Evolutionary conservation across 768 basidiomycete genomes (phyloP).

Genomic region (Trametes cubensis): DNA sequence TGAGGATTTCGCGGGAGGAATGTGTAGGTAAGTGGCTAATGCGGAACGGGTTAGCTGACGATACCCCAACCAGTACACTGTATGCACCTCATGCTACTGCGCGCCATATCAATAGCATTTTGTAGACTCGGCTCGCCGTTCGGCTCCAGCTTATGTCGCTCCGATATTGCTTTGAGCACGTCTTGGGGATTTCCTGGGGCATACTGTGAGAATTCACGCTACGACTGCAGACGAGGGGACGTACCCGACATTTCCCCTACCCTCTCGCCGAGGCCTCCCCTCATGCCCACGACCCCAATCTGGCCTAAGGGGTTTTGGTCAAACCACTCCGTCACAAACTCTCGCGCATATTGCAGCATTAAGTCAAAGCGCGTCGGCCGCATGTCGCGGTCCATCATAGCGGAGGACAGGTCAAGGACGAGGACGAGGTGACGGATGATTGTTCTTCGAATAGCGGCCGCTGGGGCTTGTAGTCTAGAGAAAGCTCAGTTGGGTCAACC

Average conservation of each 20-base stretch:
- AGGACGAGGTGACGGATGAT: constrained; percentile 96
- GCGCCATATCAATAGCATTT: constrained; percentile 97
- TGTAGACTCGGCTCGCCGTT: constrained; percentile 93
- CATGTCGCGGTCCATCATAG: constrained; percentile 97
- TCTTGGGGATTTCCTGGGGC: constrained; percentile 90
- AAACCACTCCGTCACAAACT: constrained; percentile 96
- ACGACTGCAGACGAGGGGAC: constrained; percentile 24
- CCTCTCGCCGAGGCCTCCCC: constrained; percentile 88
- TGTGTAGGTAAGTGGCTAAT: constrained; percentile 93
- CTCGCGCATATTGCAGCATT: constrained; percentile 85
- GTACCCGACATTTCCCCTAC: constrained; percentile 91
- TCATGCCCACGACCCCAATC: constrained; percentile 92
- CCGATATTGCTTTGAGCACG: constrained; percentile 81
- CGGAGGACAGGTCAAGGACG: constrained; percentile 85
- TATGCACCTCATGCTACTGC: constrained; percentile 83
- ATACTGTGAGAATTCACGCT: not conserved
- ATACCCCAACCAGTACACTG: not conserved
- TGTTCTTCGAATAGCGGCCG: constrained; percentile 85
- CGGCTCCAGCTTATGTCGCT: constrained; percentile 88
- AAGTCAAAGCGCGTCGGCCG: constrained; percentile 92
- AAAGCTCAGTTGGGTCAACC: not conserved
- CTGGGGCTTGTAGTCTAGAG: constrained; percentile 73
- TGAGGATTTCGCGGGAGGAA: constrained; percentile 92
- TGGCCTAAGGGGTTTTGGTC: constrained; percentile 99
- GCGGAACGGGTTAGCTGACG: not conserved